phyloP scores from a whole-genome alignment of 192 early-diverging fungal genomes.

The Backusella tarrabulga region DNA sequence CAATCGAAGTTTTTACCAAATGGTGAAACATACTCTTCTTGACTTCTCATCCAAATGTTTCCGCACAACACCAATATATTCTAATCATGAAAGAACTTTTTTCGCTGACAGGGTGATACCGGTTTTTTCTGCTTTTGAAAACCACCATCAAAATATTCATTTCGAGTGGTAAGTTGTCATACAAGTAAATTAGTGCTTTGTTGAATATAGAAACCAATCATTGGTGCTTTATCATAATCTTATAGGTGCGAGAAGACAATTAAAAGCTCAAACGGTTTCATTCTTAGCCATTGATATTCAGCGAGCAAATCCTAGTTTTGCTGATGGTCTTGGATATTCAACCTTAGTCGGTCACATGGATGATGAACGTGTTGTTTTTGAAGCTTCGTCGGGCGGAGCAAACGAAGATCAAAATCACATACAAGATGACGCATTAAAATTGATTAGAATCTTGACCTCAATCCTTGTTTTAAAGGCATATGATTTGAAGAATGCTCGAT shows the following conservation, averaged over 20 bases:
- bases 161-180: too few species aligned
- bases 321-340: constrained; percentile 4
- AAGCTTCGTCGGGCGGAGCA: not conserved
- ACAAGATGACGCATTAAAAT: constrained; percentile 2
- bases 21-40: not conserved
- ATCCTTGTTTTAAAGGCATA: constrained; percentile 2
- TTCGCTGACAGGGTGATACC: not conserved
- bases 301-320: not conserved
- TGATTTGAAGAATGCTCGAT: not conserved
- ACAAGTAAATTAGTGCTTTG: too few species aligned
- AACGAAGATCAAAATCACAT: not conserved
- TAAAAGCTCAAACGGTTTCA: constrained; percentile 4
- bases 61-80: not conserved
- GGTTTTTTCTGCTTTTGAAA: not conserved
- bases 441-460: constrained; percentile 3
- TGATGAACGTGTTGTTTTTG: constrained; percentile 11
- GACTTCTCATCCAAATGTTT: constrained; percentile 1
- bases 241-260: constrained; percentile 5
- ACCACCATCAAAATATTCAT: not conserved
- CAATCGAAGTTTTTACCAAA: not conserved
- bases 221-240: not conserved
- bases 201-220: not conserved
- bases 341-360: constrained; percentile 3
- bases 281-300: not conserved
- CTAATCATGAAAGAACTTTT: not conserved